A percentile compares a stretch with the other conserved stretches of the same genome.
phyloP scores from a whole-genome alignment of 176 grass and related monocot species.

The Poa pratensis region DNA sequence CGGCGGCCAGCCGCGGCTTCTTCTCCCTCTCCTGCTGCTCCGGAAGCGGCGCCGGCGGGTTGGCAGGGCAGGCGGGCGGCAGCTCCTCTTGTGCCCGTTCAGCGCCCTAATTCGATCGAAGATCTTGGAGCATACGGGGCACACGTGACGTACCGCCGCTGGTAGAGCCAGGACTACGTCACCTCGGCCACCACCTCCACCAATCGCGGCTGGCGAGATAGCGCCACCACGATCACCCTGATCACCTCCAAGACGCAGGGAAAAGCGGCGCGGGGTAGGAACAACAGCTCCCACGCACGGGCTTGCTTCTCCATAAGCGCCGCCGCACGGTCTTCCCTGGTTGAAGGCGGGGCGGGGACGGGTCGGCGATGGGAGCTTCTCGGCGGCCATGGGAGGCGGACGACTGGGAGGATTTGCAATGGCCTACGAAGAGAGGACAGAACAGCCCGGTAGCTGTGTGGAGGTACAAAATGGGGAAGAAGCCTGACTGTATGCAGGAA shows the following conservation, averaged over 20 bases:
- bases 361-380: not conserved
- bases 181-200: not conserved
- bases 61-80: not conserved
- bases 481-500: too few relatives aligned
- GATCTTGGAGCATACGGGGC: not conserved
- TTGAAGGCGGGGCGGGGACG: not conserved
- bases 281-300: not conserved
- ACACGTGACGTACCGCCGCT: not conserved
- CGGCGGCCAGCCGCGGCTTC: accelerated
- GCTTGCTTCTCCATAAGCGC: not conserved
- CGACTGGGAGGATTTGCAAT: not conserved
- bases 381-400: not conserved
- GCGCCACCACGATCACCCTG: not conserved
- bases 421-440: not conserved
- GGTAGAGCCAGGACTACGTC: not conserved
- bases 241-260: not conserved
- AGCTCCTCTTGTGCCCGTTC: constrained; percentile 17
- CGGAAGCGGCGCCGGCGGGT: not conserved
- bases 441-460: too few relatives aligned
- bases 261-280: not conserved
- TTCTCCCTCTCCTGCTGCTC: not conserved
- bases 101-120: not conserved
- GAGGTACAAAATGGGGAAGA: too few relatives aligned
- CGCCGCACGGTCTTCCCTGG: too few relatives aligned
- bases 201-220: not conserved